Base-by-base conservation (phyloP, 805 yeast genomes). In the Candida maesae region DNA sequence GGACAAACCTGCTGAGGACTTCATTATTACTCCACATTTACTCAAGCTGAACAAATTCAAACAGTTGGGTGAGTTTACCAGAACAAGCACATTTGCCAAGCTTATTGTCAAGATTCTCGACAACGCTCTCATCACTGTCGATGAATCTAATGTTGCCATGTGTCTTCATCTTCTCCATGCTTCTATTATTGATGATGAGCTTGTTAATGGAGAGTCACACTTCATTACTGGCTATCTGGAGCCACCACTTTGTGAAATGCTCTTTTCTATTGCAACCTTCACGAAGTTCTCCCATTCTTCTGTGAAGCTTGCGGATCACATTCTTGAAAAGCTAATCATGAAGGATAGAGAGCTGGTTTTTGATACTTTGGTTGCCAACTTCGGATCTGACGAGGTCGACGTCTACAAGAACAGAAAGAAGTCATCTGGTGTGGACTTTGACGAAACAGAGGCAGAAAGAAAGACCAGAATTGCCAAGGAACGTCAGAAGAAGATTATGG, bases 111-210 rank as follows among this genome's bases (percentile, higher is more conserved):
- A 80, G 51, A 58, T 78, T n/a, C 61, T 84, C 13, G 76, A 74
- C 38, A 67, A 68, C 29, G 70, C 84, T 0, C 61, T 80, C 17
- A 70, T 70, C 36, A 61, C 66, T 1, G 67, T 69, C 1, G 74
- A 77, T 39, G 83, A 80, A 39, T 64, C 75, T 0, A 81, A 67
- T 51, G 59, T 82, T 26, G 74, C 78, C 14, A 78, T 76, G 32
- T 53, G 81, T n/a, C 66, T 85, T 28, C 93, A 84, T 56, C 66
- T 85, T 36, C 48, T 82, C 3, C 88, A 84, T 63, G 90, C 85
- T 6, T 66, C 81, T 7, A 53, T 84, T 15, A 52, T 65, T 21
- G 83, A 79, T 53, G 71, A 71, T 39, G 79, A 73, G 9, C 34
- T 50, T 20, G 47, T 65, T 3, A 59, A 67, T 47, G 81, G 78